Evolutionary conservation across 331 rosid species (phyloP), one percentile per base, ranked within the genome.

Genomic region (Rhamnella rubrinervis): DNA sequence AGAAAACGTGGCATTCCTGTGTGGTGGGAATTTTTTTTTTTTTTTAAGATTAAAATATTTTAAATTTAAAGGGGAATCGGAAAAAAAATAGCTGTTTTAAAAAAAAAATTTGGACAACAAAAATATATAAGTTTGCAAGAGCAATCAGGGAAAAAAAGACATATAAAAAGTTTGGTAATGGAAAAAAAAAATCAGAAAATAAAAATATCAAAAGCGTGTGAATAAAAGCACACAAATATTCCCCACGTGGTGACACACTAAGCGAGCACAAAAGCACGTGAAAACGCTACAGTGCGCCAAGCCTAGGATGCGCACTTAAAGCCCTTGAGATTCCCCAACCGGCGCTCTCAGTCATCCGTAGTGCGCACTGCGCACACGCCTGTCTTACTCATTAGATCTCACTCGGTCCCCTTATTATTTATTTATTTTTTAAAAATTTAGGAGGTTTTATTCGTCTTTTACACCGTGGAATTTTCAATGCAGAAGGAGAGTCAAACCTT

Each of bases 351-450:
- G 65, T 61, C 65, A 37, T 47, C n/a, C 26, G n/a, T 61, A 61
- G 65, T 61, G 65, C 50, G 46, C 64, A 15, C n/a, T 59, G 64
- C 64, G 64, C 64, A 59, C 64, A 6, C 46, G 13, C 47, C 21
- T 10, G 12, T 35, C 26, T 1, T 6, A 13, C 26, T 59, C 4
- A 1, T n/a, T 35, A 11, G 13, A 44, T 11, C 8, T 28, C 4
- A 1, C 17, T 21, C 4, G 6, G 26, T 1, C 38, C 16, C 15
- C 3, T 31, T 31, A 31, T 31, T 31, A 31, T 3, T 31, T 31
- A 31, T 2, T 23, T 23, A 23, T 23, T 23, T 23, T 23, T 23
- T 23, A 31, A 31, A 31, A 31, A 31, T 2, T 60, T 35, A 15
- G 23, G 14, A 2, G 16, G 1, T 1, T 31, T 16, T 35, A 0